Percentiles rank a stretch among this genome's conserved stretches.
These are phyloP conservation scores for Phylloporus sp. DNA, from an alignment of 768 basidiomycete species.

Conservation along the genomic window DNA sequence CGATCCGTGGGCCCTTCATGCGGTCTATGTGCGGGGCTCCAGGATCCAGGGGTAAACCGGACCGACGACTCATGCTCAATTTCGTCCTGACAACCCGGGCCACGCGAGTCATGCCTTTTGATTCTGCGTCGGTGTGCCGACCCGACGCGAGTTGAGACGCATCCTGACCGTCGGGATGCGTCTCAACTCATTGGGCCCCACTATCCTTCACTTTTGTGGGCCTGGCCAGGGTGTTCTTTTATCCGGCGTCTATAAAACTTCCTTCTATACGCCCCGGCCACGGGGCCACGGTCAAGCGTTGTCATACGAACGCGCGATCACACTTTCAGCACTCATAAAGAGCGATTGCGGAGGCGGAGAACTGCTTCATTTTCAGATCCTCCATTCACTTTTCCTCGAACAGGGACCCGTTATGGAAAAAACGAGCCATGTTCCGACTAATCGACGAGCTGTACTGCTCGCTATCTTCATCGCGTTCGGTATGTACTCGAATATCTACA, in stretches of 20 bases:
- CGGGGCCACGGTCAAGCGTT: neutral
- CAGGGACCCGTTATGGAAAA: neutral
- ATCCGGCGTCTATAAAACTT: neutral
- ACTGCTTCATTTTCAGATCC: neutral
- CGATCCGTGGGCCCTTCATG: neutral
- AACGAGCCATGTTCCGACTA: conserved; percentile 6
- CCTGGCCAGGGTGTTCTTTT: no score
- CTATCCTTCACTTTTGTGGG: no score
- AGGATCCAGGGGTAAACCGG: no score
- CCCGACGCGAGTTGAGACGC: no score
- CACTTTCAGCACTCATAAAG: neutral
- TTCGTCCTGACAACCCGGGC: no score
- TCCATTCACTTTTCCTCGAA: neutral
- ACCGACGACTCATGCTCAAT: no score
- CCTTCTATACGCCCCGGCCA: neutral
- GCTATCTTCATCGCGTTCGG: conserved; percentile 16
- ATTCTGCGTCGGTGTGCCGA: no score
- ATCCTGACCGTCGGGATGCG: no score
- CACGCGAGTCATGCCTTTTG: no score
- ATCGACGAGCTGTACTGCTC: conserved; percentile 8
- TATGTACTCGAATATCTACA: neutral
- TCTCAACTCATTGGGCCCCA: no score
- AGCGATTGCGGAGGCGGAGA: neutral
- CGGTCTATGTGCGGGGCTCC: neutral
- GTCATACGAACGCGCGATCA: conserved; percentile 5